Evolutionary conservation across 2,329 filamentous ascomycete species (phyloP), one percentile per base, ranked within the genome.

Genomic region (Colletotrichum noveboracense): DNA sequence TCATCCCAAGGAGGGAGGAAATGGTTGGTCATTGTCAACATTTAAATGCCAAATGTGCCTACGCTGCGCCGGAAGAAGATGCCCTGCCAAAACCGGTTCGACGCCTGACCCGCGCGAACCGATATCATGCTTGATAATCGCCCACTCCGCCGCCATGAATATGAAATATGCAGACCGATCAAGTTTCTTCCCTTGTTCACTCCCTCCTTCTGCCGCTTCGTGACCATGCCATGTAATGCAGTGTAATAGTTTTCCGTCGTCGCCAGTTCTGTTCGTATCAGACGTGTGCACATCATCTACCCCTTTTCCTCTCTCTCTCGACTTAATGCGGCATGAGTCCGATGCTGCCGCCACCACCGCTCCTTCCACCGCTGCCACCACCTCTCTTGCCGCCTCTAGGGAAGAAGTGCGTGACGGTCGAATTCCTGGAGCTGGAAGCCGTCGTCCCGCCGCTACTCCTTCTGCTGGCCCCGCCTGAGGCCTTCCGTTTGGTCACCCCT

Each of bases 311-410:
- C 24, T 48, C 36, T 52, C 34, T 43, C 56, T 48, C n/a, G 56
- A n/a, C 68, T 82, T 78, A 86, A 64, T 84, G 61, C 16, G 85
- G 84, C 85, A 86, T 86, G 62, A 85, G 60, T 18, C 82, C 84
- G 66, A 87, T 86, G 16, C 74, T 64, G n/a, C 72, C 66, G 7
- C 62, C 32, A 12, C 71, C 71, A 24, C 75, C 76, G 52, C 70
- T 71, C 66, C 67, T 75, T 6, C 76, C 64, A 36, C 76, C 73
- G 6, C 30, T 36, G 10, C 67, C 64, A 28, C 71, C 71, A 21
- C 76, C 76, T 64, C 61, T 72, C 68, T 71, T 78, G 4, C 80
- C 80, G 24, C 81, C 80, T 78, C 84, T 87, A 77, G 80, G 26
- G 32, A 77, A 62, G 48, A 61, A 77, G 62, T 24, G 73, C 21